These are phyloP conservation scores for Irpex sp. DNA, from an alignment of 1,284 basidiomycete species.

Conservation along the genomic window DNA sequence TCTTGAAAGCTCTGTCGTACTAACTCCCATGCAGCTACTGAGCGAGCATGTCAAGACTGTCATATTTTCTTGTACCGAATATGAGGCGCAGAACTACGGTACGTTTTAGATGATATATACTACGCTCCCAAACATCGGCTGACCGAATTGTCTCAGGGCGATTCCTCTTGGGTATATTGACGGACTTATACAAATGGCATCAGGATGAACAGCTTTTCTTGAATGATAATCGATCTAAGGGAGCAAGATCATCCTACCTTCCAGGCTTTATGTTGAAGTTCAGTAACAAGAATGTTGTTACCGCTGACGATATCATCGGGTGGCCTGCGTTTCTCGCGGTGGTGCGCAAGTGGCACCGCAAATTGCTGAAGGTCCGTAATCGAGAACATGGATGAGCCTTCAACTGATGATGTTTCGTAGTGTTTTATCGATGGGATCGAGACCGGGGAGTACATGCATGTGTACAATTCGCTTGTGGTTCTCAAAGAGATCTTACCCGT, in stretches of 20 bases:
- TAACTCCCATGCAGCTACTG: conserved; percentile 52
- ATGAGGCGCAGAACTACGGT: conserved; percentile 94
- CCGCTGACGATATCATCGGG: conserved; percentile 54
- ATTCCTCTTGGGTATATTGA: conserved; percentile 78
- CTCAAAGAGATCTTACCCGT: conserved; percentile 86
- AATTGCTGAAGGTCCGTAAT: conserved; percentile 54
- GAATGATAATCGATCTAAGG: conserved; percentile 65
- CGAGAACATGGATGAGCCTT: not conserved
- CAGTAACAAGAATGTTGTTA: conserved; percentile 39
- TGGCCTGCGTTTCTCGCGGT: conserved; percentile 74
- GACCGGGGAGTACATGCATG: conserved; percentile 89
- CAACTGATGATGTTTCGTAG: conserved; percentile 30
- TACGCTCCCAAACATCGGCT: not conserved
- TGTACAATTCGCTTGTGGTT: conserved; percentile 89
- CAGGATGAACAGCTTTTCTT: conserved; percentile 61
- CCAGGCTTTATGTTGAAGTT: conserved; percentile 63
- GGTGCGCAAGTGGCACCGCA: conserved; percentile 80
- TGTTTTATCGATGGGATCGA: conserved; percentile 61
- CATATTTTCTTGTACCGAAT: conserved; percentile 92
- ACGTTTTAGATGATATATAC: not conserved
- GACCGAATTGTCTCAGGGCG: conserved; percentile 49
- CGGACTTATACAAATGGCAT: conserved; percentile 77
- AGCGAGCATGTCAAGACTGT: conserved; percentile 81
- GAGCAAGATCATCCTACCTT: conserved; percentile 52
- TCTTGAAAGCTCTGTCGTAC: not conserved